A percentile compares a stretch with the other conserved stretches of the same genome.
phyloP scores from a whole-genome alignment of 139 green algal genomes.

The Chlorella sp. region DNA sequence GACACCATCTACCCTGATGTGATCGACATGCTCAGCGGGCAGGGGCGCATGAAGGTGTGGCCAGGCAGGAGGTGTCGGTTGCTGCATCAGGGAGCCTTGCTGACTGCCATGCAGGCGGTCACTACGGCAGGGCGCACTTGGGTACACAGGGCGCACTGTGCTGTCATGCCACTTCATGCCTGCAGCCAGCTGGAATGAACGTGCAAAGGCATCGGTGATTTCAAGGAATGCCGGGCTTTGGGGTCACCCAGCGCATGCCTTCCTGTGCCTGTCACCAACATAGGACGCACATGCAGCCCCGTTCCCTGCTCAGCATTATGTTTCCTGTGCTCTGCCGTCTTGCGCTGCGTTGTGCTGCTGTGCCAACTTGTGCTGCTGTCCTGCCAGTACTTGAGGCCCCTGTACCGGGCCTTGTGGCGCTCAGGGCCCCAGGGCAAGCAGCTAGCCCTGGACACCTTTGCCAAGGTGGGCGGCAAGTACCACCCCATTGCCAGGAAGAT shows the following conservation, averaged over 20 bases:
- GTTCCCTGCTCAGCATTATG: neutral
- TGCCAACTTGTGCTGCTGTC: too few relatives aligned
- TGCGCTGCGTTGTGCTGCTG: too few relatives aligned
- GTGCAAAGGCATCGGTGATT: neutral
- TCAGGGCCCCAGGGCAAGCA: constrained; percentile 37
- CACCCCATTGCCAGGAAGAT: constrained; percentile 88
- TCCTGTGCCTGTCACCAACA: neutral
- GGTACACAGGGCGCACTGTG: neutral
- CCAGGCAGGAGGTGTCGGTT: neutral
- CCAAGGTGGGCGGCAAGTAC: constrained; percentile 37
- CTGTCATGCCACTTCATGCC: neutral
- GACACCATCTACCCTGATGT: constrained; percentile 28
- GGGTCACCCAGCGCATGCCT: neutral
- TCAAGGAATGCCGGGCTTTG: neutral
- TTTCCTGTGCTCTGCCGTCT: too few relatives aligned
- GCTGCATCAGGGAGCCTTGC: neutral
- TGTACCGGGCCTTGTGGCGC: neutral
- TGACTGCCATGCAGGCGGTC: neutral
- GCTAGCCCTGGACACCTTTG: constrained; percentile 62
- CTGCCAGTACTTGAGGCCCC: neutral
- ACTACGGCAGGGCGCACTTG: neutral
- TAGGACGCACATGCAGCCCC: neutral
- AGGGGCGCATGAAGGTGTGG: constrained; percentile 46
- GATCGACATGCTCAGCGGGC: constrained; percentile 51
- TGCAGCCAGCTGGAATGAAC: neutral